Percentiles rank a stretch among this genome's conserved stretches.
Conservation (phyloP, 495 filamentous ascomycete genomes). For the Hypoxylon lenormandii region DNA sequence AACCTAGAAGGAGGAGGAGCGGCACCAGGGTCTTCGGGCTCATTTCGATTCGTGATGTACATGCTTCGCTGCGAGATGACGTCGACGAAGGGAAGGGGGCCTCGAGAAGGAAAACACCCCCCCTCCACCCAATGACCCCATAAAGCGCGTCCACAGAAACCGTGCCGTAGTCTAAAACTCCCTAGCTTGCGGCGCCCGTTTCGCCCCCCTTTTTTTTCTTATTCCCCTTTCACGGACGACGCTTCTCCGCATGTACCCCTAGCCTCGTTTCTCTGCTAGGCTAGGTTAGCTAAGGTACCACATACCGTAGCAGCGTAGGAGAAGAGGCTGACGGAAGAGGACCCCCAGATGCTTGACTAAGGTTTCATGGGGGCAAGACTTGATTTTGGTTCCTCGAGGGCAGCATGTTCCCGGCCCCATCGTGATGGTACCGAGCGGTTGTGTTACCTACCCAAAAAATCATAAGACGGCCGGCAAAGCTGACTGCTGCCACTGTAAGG, state of each 20-base stretch:
- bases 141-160: neutral
- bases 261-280: neutral
- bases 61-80: conserved; percentile 35
- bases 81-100: conserved; percentile 17
- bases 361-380: no score
- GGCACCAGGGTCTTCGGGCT: conserved; percentile 6
- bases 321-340: no score
- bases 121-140: neutral
- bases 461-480: neutral
- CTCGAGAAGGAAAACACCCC: neutral
- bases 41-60: neutral
- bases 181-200: neutral
- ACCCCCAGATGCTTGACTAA: no score
- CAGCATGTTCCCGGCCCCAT: no score
- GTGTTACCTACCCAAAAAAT: conserved; percentile 9
- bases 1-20: neutral
- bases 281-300: conserved; percentile 4
- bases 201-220: conserved; percentile 6
- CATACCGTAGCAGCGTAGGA: no score
- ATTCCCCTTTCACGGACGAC: conserved; percentile 19
- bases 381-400: no score
- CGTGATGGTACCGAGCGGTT: conserved; percentile 28
- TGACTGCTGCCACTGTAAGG: neutral
- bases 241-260: conserved; percentile 18
- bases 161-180: conserved; percentile 1